Percentiles rank a stretch among this genome's conserved stretches.
Conservation (phyloP, 257 asterid species). For the Nicotiana sylvestris region DNA sequence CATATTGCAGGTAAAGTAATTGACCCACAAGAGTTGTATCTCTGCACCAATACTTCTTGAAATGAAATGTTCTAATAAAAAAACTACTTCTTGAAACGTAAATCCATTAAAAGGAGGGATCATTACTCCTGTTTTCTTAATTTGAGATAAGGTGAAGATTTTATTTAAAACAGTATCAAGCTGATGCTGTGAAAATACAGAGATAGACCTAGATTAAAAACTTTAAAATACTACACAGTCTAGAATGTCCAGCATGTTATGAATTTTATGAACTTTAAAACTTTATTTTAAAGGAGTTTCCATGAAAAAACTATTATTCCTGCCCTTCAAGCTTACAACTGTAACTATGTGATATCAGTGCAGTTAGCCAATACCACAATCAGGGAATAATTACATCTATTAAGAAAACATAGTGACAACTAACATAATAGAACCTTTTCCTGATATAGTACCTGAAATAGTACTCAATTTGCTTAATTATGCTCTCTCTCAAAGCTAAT, state of each 20-base stretch:
- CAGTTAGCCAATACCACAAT: background rate
- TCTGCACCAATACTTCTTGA: background rate
- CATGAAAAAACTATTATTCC: slow-evolving; percentile 6
- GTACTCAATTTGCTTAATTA: slow-evolving; percentile 83
- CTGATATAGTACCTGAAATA: slow-evolving; percentile 70
- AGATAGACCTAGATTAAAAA: too few species aligned
- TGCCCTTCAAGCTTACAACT: background rate
- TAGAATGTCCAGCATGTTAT: too few species aligned
- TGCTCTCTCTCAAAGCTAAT: slow-evolving; percentile 41
- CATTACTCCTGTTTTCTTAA: background rate
- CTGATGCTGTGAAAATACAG: too few species aligned
- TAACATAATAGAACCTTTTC: background rate
- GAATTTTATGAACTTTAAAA: background rate
- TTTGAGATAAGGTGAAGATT: too few species aligned
- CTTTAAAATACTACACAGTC: too few species aligned
- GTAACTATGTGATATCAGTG: background rate
- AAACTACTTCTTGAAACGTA: background rate
- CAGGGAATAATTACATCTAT: background rate
- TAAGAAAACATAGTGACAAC: background rate
- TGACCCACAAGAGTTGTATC: background rate
- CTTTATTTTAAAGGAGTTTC: background rate
- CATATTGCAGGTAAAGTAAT: background rate
- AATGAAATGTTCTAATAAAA: background rate
- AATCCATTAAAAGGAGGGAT: background rate
- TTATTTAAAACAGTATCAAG: too few species aligned